Base-by-base conservation (phyloP, 2,329 filamentous ascomycete species). In the Parafenestella ontariensis region DNA sequence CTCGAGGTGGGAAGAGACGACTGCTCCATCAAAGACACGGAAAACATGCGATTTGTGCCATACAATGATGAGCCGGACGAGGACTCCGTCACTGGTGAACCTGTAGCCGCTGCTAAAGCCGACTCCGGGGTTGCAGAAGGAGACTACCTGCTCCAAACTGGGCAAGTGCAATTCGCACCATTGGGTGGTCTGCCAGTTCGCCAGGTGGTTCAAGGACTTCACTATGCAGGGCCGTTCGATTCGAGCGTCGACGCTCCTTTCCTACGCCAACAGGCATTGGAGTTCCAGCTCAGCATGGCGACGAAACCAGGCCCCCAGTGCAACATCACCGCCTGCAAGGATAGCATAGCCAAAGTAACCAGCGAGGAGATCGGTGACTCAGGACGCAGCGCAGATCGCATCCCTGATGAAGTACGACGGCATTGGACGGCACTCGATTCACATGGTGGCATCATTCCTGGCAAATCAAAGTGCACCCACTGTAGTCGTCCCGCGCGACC, bases 191-290 rank as follows among this genome's bases (percentile, higher is more conserved):
- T 81, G 18, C 80, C 80, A 1, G 70, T 77, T 8, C 64, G 66
- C 5, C 80, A 82, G 59, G 77, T 76, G 8, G 73, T 82, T 0
- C 79, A 82, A 64, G 80, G 80, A 1, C 70, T 70, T 0, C 66
- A 68, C 2, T 82, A 82, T 49, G 26, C 36, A 6, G 79, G 79
- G 0, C 78, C 78, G 2, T 78, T 68, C 33, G 66, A 74, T 49
- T 26, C 39, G 2, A 54, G 58, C 40, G 18, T 69, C 34, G 63
- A 75, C 52, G 66, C 68, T 5, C 51, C 62, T 3, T 50, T 61
- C 39, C 55, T 74, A 29, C 61, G 69, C 41, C 49, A 65, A 17
- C 60, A 73, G 49, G 72, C 77, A 0, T 41, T 60, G 1, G 48
- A 59, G 1, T 75, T 77, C 31, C 78, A 81, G 46, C 43, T 53